Base-by-base conservation (phyloP, 164 flowering plant genomes). In the Piper longum region DNA sequence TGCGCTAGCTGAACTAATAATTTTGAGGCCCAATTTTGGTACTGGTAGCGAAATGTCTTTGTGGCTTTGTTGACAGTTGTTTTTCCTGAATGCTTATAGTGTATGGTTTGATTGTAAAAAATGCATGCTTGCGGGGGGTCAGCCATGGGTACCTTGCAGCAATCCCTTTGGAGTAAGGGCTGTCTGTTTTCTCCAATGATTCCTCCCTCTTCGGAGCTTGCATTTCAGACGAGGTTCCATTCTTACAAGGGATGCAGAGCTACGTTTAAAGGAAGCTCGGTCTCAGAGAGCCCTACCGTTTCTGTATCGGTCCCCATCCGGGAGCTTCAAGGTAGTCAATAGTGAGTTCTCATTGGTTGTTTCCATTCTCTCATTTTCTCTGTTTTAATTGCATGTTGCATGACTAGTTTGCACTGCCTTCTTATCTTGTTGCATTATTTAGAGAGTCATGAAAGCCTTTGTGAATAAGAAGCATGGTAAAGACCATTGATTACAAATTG, bases 121-220 rank as follows among this genome's bases (percentile, higher is more conserved):
- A 82, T 85, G 89, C 79, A 79, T 42, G 78, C 80, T 59, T 76
- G 73, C 62, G 60, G 77, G 67, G 85, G 86, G 67, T 78, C 85
- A 4, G 59, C 67, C 51, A 81, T 75, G 82, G 83, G 80, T 67
- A 71, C 83, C 59, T 16, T 82, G 65, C 88, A 80, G 56, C 85
- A 80, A 51, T 78, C 84, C 5, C 51, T 66, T 65, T 76, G 72
- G 77, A 41, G 56, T 43, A 78, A 71, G 40, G 75, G 71, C 1
- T 52, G 70, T 2, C 8, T 52, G 11, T 68, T 78, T 39, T 61
- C 65, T 57, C 57, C 65, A 0, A 78, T 71, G 66, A 71, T 78
- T 55, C 40, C 62, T 56, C 56, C 63, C 41, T 19, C 45, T 17
- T 18, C 11, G 67, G 83, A 73, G 41, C 64, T 69, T 16, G 56